A percentile compares a stretch with the other conserved stretches of the same genome.
phyloP scores from a whole-genome alignment of 2,329 filamentous ascomycete genomes.

The Claviceps paspali region DNA sequence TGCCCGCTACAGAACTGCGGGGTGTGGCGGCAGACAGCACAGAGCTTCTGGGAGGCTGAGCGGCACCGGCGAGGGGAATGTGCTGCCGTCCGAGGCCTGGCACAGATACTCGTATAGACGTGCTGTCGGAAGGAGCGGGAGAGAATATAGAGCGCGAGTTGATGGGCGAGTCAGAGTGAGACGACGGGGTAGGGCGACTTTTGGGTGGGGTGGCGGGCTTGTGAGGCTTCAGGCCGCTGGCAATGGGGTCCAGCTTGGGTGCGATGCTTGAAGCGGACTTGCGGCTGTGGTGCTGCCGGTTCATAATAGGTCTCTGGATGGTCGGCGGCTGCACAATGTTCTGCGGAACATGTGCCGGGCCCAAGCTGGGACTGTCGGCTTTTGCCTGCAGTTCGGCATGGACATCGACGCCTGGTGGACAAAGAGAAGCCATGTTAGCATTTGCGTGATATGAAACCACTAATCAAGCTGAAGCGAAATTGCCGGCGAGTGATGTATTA shows the following conservation, averaged over 20 bases:
- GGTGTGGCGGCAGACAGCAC: conserved; percentile 22
- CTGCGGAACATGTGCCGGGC: conserved; percentile 50
- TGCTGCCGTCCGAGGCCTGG: conserved; percentile 17
- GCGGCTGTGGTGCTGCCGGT: conserved; percentile 61
- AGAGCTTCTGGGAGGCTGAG: conserved; percentile 15
- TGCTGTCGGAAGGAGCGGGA: conserved; percentile 31
- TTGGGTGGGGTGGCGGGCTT: conserved; percentile 51
- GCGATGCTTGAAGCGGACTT: conserved; percentile 59
- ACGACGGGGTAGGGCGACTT: conserved; percentile 68
- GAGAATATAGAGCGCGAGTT: conserved; percentile 30
- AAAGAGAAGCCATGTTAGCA: conserved; percentile 1
- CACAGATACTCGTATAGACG: conserved; percentile 27
- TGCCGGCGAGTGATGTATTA: conserved; percentile 36
- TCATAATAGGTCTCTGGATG: conserved; percentile 67
- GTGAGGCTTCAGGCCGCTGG: conserved; percentile 29
- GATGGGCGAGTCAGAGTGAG: conserved; percentile 48
- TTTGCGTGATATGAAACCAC: too few species aligned
- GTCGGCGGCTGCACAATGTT: conserved; percentile 58
- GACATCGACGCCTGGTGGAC: conserved; percentile 84
- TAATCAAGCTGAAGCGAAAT: too few species aligned
- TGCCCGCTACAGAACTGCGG: conserved; percentile 21
- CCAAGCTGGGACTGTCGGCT: conserved; percentile 71
- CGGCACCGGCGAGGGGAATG: conserved; percentile 14
- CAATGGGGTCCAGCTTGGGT: conserved; percentile 51
- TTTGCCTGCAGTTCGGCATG: conserved; percentile 90